Base-by-base conservation (phyloP, 73 alveolate genomes). In the Diophrys sp. region DNA sequence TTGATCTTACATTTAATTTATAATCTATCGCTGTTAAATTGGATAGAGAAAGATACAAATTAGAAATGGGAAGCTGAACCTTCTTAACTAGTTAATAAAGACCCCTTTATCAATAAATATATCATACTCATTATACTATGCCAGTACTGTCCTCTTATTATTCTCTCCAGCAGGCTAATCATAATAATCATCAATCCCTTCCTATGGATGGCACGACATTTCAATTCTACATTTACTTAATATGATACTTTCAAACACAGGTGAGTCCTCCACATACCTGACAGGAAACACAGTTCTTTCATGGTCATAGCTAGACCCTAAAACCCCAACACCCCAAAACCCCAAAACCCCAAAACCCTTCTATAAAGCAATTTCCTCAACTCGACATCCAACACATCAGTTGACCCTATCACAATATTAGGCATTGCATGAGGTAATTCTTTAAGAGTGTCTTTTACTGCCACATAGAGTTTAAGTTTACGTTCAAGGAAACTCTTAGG, bases 391-490 rank as follows among this genome's bases (percentile, higher is more conserved):
- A 89, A 82, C 29, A 85, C 85, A 54, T 90, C 96, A 29, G 98
- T 90, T 75, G 91, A 92, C 56, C 99, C 99, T 23, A 96, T 99
- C 1, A 96, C 93, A 24, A 90, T 90, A 87, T 96, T 96, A 8
- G 99, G 99, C 98, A 97, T 90, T 14, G 96, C 89, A 83, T 97
- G 99, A 62, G 84, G 93, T 5, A 90, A 83, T 24, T 85, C 76
- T 75, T 83, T 87, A 55, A 72, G 73, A 71, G 96, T 98, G 82
- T 97, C 99, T 56, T 98, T 83, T n/a, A 93, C 98, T 14, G 91
- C 95, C 57, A 96, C 78, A 78, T 84, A 93, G 71, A 95, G 87
- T 67, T 96, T 87, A 26, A 95, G 80, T 79, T 96, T 94, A 72
- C 90, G 89, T 74, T 97, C 99, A 56, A 97, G 66, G 85, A 85